phyloP scores from a whole-genome alignment of 2,329 filamentous ascomycete genomes.

The Pseudonectria foliicola region DNA sequence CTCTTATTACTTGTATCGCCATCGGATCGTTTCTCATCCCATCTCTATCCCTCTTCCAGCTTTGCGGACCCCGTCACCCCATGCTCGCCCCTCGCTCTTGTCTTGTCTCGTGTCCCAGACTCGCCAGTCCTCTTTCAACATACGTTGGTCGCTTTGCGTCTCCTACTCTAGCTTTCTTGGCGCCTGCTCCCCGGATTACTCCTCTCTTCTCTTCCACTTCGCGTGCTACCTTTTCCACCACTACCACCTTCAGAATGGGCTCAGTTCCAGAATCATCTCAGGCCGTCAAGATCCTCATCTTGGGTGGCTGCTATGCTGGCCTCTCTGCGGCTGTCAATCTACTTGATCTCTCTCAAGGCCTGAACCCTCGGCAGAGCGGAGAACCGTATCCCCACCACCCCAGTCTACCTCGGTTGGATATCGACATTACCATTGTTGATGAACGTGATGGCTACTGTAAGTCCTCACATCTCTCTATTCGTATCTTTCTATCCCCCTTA shows the following conservation, averaged over 20 bases:
- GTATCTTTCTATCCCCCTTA: neutral
- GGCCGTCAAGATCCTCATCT: conserved; percentile 53
- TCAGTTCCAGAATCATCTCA: conserved; percentile 21
- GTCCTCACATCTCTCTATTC: conserved; percentile 21
- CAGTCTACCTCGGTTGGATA: conserved; percentile 40
- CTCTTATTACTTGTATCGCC: no score
- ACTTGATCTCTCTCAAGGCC: conserved; percentile 55
- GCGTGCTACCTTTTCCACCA: conserved; percentile 7
- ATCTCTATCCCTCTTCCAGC: neutral
- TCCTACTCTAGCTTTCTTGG: conserved; percentile 1
- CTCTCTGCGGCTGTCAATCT: conserved; percentile 61
- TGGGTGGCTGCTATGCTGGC: conserved; percentile 68
- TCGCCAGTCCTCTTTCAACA: neutral
- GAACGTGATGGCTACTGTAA: conserved; percentile 79
- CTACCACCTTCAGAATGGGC: conserved; percentile 20
- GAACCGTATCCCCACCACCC: conserved; percentile 33
- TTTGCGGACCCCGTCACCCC: conserved; percentile 4
- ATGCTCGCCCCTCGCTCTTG: conserved; percentile 14
- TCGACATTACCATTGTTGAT: conserved; percentile 69
- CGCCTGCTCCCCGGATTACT: conserved; percentile 2
- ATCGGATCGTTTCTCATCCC: no score
- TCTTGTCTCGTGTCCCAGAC: conserved; percentile 5
- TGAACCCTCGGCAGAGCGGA: conserved; percentile 38
- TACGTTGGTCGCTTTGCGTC: neutral
- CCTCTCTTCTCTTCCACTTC: conserved; percentile 1